phyloP scores from a whole-genome alignment of 257 asterid genomes.

The Avicennia marina region DNA sequence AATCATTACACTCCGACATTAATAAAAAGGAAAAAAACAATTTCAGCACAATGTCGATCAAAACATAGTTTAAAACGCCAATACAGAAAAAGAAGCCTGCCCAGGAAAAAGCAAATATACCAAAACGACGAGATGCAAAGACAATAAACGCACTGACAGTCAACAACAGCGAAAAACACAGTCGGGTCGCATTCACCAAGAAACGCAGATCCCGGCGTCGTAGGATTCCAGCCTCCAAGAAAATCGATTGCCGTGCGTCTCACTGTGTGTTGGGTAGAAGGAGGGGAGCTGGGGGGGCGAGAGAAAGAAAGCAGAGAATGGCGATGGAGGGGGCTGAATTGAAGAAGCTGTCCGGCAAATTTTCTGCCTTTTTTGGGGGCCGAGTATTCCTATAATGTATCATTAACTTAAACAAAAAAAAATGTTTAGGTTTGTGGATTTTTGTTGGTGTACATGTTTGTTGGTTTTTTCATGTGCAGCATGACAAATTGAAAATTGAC shows the following conservation, averaged over 20 bases:
- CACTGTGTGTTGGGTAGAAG: slow-evolving; percentile 10
- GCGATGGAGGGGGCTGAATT: slow-evolving; percentile 22
- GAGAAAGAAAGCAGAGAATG: slow-evolving; percentile 18
- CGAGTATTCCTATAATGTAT: neutral
- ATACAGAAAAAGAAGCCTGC: slow-evolving; percentile 11
- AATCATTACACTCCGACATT: slow-evolving; percentile 18
- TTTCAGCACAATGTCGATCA: slow-evolving; percentile 38
- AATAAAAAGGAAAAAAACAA: slow-evolving; percentile 12
- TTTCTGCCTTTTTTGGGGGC: slow-evolving; percentile 20
- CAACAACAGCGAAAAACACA: slow-evolving; percentile 14
- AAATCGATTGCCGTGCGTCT: slow-evolving; percentile 31
- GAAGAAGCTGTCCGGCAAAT: slow-evolving; percentile 31
- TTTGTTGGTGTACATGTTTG: slow-evolving; percentile 19
- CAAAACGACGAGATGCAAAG: neutral
- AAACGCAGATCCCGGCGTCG: slow-evolving; percentile 61
- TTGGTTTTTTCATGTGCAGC: slow-evolving; percentile 22
- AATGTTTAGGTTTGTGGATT: slow-evolving; percentile 9
- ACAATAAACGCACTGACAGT: slow-evolving; percentile 26
- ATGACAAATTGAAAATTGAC: slow-evolving; percentile 29
- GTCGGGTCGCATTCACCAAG: slow-evolving; percentile 34
- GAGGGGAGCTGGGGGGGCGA: slow-evolving; percentile 4
- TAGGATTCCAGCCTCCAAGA: slow-evolving; percentile 31
- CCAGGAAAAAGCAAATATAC: slow-evolving; percentile 13
- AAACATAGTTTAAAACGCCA: slow-evolving; percentile 17
- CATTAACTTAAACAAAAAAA: neutral